phyloP scores from a whole-genome alignment of 106 monocot genomes.

The Hemerocallis citrina region DNA sequence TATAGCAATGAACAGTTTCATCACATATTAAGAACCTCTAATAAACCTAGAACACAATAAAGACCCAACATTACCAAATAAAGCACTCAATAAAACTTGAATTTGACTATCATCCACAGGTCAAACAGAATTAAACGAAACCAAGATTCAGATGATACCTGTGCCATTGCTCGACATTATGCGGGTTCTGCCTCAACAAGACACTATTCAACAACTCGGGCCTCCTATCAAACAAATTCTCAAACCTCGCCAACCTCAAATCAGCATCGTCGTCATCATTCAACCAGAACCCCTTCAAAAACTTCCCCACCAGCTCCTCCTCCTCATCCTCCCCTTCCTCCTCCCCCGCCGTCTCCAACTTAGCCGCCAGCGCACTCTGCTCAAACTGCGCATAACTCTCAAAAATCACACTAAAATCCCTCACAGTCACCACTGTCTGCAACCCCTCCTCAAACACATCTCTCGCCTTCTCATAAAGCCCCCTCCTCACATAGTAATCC shows the following conservation, averaged over 20 bases:
- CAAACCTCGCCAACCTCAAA: constrained; percentile 74
- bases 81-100: neutral
- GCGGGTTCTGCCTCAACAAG: constrained; percentile 93
- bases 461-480: constrained; percentile 81
- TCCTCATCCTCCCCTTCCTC: constrained; percentile 25
- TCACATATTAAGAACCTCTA: neutral
- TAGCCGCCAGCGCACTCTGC: constrained; percentile 79
- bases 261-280: constrained; percentile 93
- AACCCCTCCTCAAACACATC: constrained; percentile 94
- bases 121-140: neutral
- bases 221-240: constrained; percentile 59
- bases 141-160: constrained; percentile 11
- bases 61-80: neutral
- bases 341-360: constrained; percentile 57
- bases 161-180: constrained; percentile 99
- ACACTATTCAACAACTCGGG: constrained; percentile 88
- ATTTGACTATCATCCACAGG: neutral
- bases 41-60: neutral
- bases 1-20: neutral
- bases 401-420: constrained; percentile 89
- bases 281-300: constrained; percentile 77
- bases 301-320: constrained; percentile 46
- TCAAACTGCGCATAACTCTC: constrained; percentile 87
- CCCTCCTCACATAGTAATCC: constrained; percentile 82
- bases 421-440: constrained; percentile 64